Percentiles rank a stretch among this genome's conserved stretches.
Evolutionary conservation across 2,329 filamentous ascomycete species (phyloP).

Genomic region (Botryosphaeria dothidea): DNA sequence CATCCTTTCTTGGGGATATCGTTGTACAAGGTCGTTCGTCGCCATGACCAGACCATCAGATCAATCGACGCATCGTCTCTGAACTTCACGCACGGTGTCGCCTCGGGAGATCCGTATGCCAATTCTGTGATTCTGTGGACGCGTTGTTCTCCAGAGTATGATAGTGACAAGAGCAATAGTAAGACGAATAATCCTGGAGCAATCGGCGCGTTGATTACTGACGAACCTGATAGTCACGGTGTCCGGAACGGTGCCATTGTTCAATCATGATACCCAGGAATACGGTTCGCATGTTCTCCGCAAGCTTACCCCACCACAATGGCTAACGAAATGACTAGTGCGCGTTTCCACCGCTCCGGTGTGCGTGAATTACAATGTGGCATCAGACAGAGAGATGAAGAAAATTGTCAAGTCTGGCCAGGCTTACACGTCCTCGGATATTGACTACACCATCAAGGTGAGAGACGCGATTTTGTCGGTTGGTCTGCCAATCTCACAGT

Average conservation of each 20-base stretch:
- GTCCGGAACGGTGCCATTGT: constrained; percentile 52
- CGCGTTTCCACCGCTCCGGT: constrained; percentile 59
- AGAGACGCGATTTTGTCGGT: background rate
- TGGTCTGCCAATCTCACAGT: constrained; percentile 15
- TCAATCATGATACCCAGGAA: constrained; percentile 46
- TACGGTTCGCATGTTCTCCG: constrained; percentile 29
- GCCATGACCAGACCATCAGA: constrained; percentile 43
- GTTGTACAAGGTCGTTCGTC: constrained; percentile 59
- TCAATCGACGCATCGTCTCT: constrained; percentile 46
- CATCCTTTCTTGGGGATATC: constrained; percentile 64
- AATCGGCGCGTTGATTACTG: background rate
- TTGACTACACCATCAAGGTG: constrained; percentile 73
- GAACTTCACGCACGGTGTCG: constrained; percentile 63
- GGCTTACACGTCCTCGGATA: constrained; percentile 70
- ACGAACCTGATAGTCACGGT: constrained; percentile 38
- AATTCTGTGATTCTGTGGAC: constrained; percentile 46
- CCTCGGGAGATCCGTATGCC: constrained; percentile 40
- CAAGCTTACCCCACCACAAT: too few relatives aligned
- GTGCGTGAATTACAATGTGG: constrained; percentile 66
- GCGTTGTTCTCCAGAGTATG: constrained; percentile 35
- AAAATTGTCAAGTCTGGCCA: constrained; percentile 56
- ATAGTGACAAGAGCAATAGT: constrained; percentile 33
- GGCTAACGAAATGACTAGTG: constrained; percentile 28
- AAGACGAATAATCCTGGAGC: background rate
- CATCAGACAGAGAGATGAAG: constrained; percentile 47